Base-by-base conservation (phyloP, 257 asterid species). In the Lycium barbarum region DNA sequence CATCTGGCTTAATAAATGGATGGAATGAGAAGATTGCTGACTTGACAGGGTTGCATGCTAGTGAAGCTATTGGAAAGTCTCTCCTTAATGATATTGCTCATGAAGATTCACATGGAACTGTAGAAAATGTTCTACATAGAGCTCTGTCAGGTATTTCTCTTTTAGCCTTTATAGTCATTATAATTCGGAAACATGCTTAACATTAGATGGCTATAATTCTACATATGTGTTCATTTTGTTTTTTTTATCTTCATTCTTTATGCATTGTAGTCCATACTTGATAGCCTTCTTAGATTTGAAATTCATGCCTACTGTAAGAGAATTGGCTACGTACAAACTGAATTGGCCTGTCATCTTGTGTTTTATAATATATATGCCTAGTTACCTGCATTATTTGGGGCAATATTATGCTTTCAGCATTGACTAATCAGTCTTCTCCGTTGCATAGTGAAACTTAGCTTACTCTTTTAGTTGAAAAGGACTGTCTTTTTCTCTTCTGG, bases 21-120 rank as follows among this genome's bases (percentile, higher is more conserved):
- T 94, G 97, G 98, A 94, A 94, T 62, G 62, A 86, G 36, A 93
- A 93, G 86, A 92, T 94, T 87, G 84, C 86, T 76, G 97, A 94
- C 87, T 84, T 94, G 79, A 94, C 93, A 3, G 94, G 93, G 51
- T 83, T 93, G 35, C 87, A 85, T 61, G 87, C 86, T 80, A 72
- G 83, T 20, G 91, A 90, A 80, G 98, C 95, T 86, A 43, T 87
- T 9, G 97, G 96, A 81, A 93, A 87, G 85, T 88, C 91, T 5
- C 87, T 93, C 35, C 22, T 92, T 82, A 78, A 57, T 79, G 87
- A 91, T 58, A 71, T 91, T 40, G 59, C 90, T 89, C 97, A 92
- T 68, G 88, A 86, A 79, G 93, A 91, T 82, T 92, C 95, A 2
- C 89, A 84, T 22, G 88, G 66, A 86, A 89, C 61, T 80, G 90